phyloP scores from a whole-genome alignment of 371 early-diverging fungal species.

The Coemansia sp. region DNA sequence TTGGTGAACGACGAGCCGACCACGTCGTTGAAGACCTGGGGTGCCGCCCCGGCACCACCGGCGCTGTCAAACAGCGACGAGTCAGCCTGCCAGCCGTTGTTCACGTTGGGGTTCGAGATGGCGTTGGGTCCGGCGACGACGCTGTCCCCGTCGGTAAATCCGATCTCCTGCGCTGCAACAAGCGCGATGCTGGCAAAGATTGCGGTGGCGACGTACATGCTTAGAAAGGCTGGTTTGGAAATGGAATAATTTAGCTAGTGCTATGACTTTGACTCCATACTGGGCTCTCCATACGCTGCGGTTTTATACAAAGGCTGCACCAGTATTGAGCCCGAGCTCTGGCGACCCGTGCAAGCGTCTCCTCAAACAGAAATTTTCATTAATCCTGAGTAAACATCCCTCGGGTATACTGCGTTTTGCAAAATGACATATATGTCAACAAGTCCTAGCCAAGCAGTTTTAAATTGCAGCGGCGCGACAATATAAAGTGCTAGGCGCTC shows the following conservation, averaged over 20 bases:
- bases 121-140: constrained; percentile 36
- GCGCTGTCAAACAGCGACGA: constrained; percentile 36
- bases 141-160: constrained; percentile 32
- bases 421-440: neutral
- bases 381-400: too few relatives aligned
- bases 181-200: constrained; percentile 1
- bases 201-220: constrained; percentile 10
- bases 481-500: neutral
- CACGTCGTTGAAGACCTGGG: constrained; percentile 39
- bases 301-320: neutral
- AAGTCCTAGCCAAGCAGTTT: neutral
- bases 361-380: too few relatives aligned
- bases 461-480: neutral
- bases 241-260: neutral
- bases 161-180: constrained; percentile 38
- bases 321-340: neutral
- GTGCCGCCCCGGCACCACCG: constrained; percentile 4
- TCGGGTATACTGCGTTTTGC: neutral
- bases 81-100: constrained; percentile 47
- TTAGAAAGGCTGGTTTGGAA: neutral
- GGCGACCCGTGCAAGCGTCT: too few relatives aligned
- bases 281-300: neutral
- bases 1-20: constrained; percentile 39
- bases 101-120: constrained; percentile 44
- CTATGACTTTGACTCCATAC: neutral